Percentiles rank a stretch among this genome's conserved stretches.
Evolutionary conservation across 2,329 filamentous ascomycete species (phyloP).

Genomic region (Chaetomiaceae sp.): DNA sequence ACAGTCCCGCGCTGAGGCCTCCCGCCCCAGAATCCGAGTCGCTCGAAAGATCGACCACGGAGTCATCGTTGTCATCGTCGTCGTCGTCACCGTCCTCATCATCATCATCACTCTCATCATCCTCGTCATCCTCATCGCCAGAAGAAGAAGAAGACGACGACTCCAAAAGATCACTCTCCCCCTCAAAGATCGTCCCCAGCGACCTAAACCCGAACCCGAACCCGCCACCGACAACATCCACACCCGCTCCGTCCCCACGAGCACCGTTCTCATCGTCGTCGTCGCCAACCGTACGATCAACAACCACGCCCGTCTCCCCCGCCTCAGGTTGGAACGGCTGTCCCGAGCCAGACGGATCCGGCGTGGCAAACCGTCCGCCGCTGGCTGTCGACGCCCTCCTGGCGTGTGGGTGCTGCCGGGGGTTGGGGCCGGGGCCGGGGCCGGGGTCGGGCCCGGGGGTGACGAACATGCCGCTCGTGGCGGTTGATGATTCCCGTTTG

Average conservation of each 20-base stretch:
- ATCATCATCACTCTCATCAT: neutral
- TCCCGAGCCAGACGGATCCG: neutral
- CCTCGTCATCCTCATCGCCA: neutral
- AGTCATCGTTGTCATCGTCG: neutral
- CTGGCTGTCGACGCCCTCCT: neutral
- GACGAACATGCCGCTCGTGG: neutral
- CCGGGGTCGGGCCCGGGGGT: neutral
- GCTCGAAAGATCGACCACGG: no score
- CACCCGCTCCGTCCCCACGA: no score
- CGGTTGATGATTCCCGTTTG: neutral
- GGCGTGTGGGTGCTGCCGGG: neutral
- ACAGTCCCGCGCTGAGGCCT: no score
- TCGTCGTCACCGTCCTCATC: neutral
- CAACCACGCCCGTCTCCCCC: no score
- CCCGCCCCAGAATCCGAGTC: neutral
- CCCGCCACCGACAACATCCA: no score
- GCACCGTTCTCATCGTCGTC: neutral
- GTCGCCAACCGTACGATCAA: neutral
- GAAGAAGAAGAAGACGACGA: neutral
- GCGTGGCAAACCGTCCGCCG: neutral
- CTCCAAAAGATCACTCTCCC: neutral
- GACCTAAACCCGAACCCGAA: no score
- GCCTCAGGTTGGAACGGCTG: no score
- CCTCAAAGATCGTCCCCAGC: neutral
- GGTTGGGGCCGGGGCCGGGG: neutral